These are phyloP conservation scores for Colletotrichum sp. DNA, from an alignment of 2,329 filamentous ascomycete species.

Conservation along the genomic window DNA sequence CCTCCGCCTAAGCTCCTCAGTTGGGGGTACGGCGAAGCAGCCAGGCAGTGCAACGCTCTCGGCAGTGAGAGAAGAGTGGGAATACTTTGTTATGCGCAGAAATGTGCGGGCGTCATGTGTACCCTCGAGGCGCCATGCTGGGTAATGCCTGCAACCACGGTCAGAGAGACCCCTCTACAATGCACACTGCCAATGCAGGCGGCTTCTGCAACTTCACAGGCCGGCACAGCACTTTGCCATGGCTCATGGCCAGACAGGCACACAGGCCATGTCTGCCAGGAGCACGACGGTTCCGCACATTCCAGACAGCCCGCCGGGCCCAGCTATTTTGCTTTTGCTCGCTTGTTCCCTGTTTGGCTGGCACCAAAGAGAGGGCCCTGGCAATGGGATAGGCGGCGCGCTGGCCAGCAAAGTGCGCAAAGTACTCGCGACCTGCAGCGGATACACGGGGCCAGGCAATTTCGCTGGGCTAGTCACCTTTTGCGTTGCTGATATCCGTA, in stretches of 20 bases:
- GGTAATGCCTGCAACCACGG: conserved; percentile 13
- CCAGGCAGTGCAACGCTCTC: conserved; percentile 10
- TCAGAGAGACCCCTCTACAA: conserved; percentile 2
- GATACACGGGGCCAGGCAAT: conserved; percentile 18
- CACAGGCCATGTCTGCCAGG: background rate
- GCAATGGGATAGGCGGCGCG: conserved; percentile 2
- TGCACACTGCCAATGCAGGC: conserved; percentile 12
- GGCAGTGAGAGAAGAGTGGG: conserved; percentile 3
- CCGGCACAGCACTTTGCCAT: conserved; percentile 1
- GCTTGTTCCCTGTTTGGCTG: conserved; percentile 17
- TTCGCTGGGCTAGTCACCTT: conserved; percentile 7
- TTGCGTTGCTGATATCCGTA: conserved; percentile 15
- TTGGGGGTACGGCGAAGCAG: background rate
- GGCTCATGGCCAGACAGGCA: background rate
- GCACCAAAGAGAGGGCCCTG: background rate
- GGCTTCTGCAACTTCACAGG: conserved; percentile 1
- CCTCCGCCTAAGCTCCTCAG: background rate
- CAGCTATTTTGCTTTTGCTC: conserved; percentile 21
- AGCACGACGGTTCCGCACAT: conserved; percentile 14
- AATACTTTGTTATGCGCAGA: conserved; percentile 16
- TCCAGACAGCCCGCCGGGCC: conserved; percentile 12
- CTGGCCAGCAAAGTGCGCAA: conserved; percentile 17
- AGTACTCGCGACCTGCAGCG: conserved; percentile 17
- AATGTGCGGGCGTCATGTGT: conserved; percentile 2
- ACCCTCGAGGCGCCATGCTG: background rate